A percentile compares a stretch with the other conserved stretches of the same genome.
Evolutionary conservation across 495 filamentous ascomycete genomes (phyloP).

Genomic region (Pyrenula massariospora): DNA sequence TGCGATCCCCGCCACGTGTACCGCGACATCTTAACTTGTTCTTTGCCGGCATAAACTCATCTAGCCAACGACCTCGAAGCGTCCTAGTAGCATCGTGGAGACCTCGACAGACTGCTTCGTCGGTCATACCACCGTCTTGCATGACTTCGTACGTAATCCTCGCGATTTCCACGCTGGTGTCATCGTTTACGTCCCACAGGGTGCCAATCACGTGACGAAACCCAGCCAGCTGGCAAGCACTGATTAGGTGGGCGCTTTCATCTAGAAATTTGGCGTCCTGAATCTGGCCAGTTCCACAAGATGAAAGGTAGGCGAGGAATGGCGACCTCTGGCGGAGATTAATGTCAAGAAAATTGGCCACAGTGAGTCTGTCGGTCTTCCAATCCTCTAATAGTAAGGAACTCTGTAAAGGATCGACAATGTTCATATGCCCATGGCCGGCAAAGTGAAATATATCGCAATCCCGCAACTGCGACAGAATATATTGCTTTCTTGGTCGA

Average conservation of each 20-base stretch:
- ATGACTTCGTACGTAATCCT: conserved; percentile 14
- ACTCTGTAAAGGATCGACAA: conserved; percentile 12
- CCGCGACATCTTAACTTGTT: no score
- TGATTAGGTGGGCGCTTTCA: conserved; percentile 19
- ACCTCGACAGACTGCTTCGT: conserved; percentile 13
- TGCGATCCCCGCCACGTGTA: not conserved
- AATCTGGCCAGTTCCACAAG: conserved; percentile 12
- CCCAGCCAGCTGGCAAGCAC: conserved; percentile 20
- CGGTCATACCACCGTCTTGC: conserved; percentile 12
- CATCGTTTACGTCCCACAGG: conserved; percentile 11
- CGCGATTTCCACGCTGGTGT: conserved; percentile 9
- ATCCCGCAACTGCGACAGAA: conserved; percentile 4
- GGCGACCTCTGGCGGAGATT: conserved; percentile 5
- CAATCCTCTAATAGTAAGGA: conserved; percentile 10
- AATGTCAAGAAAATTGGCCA: not conserved
- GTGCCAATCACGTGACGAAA: conserved; percentile 17
- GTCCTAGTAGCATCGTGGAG: conserved; percentile 8
- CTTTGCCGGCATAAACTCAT: no score
- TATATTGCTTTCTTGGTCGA: conserved; percentile 2
- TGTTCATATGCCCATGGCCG: conserved; percentile 10
- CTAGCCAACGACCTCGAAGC: no score
- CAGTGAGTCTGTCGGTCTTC: conserved; percentile 1
- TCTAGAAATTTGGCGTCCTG: conserved; percentile 9
- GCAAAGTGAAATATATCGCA: conserved; percentile 18
- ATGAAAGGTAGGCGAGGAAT: conserved; percentile 21